Base-by-base conservation (phyloP, 2,329 filamentous ascomycete species). In the Colletotrichum australisinense region DNA sequence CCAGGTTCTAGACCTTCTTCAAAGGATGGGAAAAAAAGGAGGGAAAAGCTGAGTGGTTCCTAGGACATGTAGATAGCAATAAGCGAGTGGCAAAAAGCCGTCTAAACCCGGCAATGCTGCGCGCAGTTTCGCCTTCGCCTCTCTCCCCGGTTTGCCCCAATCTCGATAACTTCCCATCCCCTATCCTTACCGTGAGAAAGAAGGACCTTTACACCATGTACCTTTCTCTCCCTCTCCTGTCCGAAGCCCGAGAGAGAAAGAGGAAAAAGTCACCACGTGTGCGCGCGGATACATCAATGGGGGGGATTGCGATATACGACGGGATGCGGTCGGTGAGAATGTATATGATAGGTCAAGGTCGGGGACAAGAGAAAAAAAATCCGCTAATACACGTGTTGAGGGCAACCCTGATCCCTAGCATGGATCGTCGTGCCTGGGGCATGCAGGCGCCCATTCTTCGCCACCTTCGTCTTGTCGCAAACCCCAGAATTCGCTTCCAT, bases 261-360 rank as follows among this genome's bases (percentile, higher is more conserved):
- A 42, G 19, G 8, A 19, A 42, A 7, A 35, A 42, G n/a, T 42
- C 32, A 22, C n/a, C 30, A 14, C 14, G 56, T n/a, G n/a, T 59
- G 22, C 60, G 32, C 60, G 42, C 30, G 22, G 52, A 35, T 5
- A 9, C 32, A 26, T 58, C 24, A 42, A 38, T 49, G 52, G 22
- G 30, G 35, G 28, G 22, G 42, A 28, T 16, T 55, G 32, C 26
- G 38, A 8, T 32, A 42, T 24, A 14, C 12, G 26, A 57, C 53
- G 53, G 38, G 58, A 63, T 63, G 65, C 52, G 42, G 58, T 72
- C 52, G 30, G n/a, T 30, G 14, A 53, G 24, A 63, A 30, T 35
- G 49, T 22, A 12, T 24, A 26, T 68, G 64, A 72, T 68, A 72
- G 69, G 69, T 22, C 35, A 49, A 16, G 57, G 38, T 19, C 38